These are phyloP conservation scores for Flaveria bidentis DNA, from an alignment of 129 eudicot genomes.

Conservation along the genomic window DNA sequence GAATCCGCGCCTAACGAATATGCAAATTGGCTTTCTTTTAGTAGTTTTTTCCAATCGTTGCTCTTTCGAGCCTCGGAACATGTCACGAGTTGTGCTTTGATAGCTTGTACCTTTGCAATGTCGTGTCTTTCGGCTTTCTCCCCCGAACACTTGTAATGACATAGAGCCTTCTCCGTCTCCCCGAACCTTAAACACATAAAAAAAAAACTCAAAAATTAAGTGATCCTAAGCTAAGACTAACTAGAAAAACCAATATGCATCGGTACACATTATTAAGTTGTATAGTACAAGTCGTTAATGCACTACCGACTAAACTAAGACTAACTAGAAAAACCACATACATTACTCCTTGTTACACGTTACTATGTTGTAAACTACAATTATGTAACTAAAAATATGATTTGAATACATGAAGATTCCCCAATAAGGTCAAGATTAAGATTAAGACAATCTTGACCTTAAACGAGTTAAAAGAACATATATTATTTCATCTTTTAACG, in stretches of 20 bases:
- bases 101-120: constrained; percentile 50
- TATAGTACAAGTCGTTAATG: constrained; percentile 5
- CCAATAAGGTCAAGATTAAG: background rate
- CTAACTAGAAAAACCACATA: background rate
- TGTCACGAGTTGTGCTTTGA: constrained; percentile 39
- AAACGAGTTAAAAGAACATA: background rate
- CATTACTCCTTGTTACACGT: background rate
- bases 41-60: constrained; percentile 52
- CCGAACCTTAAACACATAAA: constrained; percentile 55
- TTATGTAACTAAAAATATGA: background rate
- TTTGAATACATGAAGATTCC: background rate
- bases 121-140: constrained; percentile 43
- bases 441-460: background rate
- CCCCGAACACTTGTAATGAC: constrained; percentile 70
- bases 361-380: background rate
- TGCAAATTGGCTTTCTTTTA: constrained; percentile 51
- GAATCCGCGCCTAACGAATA: constrained; percentile 68
- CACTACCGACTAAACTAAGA: background rate
- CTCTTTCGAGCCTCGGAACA: constrained; percentile 46
- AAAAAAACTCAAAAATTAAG: background rate
- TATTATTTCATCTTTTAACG: background rate
- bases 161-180: constrained; percentile 61
- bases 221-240: background rate
- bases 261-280: constrained; percentile 4
- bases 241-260: background rate